Base-by-base conservation (phyloP, 805 yeast species). In the Komagataella phaffii region DNA sequence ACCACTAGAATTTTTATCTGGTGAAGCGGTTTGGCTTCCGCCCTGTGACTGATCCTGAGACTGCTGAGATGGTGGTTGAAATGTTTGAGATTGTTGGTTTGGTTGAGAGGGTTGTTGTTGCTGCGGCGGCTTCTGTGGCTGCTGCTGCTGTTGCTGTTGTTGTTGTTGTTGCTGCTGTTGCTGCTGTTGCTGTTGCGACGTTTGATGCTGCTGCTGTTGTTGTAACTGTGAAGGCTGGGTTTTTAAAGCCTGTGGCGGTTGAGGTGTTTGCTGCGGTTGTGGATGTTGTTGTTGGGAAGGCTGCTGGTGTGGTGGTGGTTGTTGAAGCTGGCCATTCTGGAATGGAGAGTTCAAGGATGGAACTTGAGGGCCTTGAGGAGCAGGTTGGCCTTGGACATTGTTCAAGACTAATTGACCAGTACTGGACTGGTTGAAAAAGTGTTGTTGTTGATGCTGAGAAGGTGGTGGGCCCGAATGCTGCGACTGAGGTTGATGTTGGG, bases 1-100 rank as follows among this genome's bases (percentile, higher is more conserved):
- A 12, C 69, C 40, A 12, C 69, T 24, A 40, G 45, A 21, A 14
- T 17, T 47, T 49, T 23, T 50, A 51, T 12, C 14, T 10, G 40
- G 40, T 21, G 50, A 47, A 18, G 57, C 30, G 24, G 3, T 55
- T 62, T 51, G 55, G 61, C 43, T 50, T 62, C 49, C 52, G 58
- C 61, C 56, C 45, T 56, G 58, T 23, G 52, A 45, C 40, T 52
- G 55, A 7, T 47, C 18, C 50, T 59, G 64, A 50, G 58, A 54
- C 30, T 62, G 58, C 19, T 50, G 54, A 14, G 46, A 53, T 24
- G 40, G 44, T 23, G 21, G 60, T 23, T 50, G 51, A 23, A 44
- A 48, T 23, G 45, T 48, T 18, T 50, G 52, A 7, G 44, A 45
- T 49, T 49, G 54, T 7, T 21, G 46, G 24, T 45, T 44, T 24